These are phyloP conservation scores for Plasmodium vinckei DNA, from an alignment of 169 alveolate species.

Conservation along the genomic window DNA sequence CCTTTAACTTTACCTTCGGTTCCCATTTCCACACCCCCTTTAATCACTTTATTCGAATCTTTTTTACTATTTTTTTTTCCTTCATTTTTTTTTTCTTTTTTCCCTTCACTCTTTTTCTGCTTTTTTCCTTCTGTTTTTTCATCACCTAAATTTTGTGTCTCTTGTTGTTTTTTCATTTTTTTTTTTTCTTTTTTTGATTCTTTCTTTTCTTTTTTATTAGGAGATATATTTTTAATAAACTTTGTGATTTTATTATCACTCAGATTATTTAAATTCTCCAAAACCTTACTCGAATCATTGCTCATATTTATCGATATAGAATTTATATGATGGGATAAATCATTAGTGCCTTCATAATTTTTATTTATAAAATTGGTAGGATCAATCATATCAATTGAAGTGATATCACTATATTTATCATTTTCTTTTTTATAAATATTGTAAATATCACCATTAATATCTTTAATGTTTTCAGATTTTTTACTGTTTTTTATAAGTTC, in stretches of 20 bases:
- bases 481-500: conserved; percentile 27
- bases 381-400: too few relatives aligned
- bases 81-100: not conserved
- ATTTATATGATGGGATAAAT: too few relatives aligned
- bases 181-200: conserved; percentile 7
- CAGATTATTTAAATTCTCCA: too few relatives aligned
- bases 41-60: not conserved
- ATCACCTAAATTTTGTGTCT: not conserved
- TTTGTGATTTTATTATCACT: too few relatives aligned
- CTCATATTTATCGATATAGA: too few relatives aligned
- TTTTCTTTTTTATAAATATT: not conserved
- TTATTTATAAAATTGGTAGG: too few relatives aligned
- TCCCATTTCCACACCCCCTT: not conserved
- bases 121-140: conserved; percentile 5
- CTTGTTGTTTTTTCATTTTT: not conserved
- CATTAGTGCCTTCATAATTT: too few relatives aligned
- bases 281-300: too few relatives aligned
- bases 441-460: not conserved
- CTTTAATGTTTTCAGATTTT: conserved; percentile 12
- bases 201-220: not conserved
- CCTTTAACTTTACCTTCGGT: conserved; percentile 2
- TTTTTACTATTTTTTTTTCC: not conserved
- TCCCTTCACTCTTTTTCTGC: not conserved
- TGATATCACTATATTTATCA: not conserved
- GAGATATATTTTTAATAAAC: too few relatives aligned